These are phyloP conservation scores for Viridothelium virens DNA, from an alignment of 495 filamentous ascomycete species.

Conservation along the genomic window DNA sequence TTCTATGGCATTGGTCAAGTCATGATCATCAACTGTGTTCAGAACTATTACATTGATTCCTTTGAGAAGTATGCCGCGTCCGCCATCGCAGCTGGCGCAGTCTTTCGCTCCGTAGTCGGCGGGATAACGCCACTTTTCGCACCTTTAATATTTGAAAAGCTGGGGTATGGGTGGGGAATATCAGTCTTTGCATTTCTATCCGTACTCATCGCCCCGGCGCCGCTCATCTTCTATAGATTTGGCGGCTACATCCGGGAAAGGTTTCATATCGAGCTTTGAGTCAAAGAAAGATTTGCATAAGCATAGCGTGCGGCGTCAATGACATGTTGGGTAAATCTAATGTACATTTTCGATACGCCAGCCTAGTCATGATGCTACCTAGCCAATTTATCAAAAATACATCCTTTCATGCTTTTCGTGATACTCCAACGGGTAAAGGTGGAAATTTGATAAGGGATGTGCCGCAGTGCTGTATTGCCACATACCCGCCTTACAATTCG, in stretches of 20 bases:
- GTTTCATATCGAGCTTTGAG: conserved; percentile 22
- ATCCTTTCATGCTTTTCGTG: not conserved
- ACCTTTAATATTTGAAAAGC: conserved; percentile 29
- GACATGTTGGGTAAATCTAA: not conserved
- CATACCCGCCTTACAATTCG: not conserved
- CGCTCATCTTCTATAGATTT: conserved; percentile 28
- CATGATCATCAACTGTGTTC: conserved; percentile 46
- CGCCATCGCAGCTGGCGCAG: conserved; percentile 34
- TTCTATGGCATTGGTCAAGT: conserved; percentile 49
- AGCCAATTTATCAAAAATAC: not conserved
- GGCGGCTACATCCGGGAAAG: conserved; percentile 21
- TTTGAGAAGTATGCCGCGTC: conserved; percentile 34
- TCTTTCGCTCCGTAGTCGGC: conserved; percentile 31
- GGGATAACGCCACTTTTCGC: conserved; percentile 33
- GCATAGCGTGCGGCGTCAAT: not conserved
- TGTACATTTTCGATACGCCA: not conserved
- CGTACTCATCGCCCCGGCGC: conserved; percentile 29
- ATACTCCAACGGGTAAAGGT: not conserved
- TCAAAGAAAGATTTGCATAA: not conserved
- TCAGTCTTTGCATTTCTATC: conserved; percentile 28
- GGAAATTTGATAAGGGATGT: not conserved
- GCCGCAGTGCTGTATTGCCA: not conserved
- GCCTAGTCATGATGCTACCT: not conserved
- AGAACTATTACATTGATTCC: conserved; percentile 34
- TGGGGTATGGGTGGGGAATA: conserved; percentile 34